Base-by-base conservation (phyloP, 768 basidiomycete species). In the Serendipita indica region DNA sequence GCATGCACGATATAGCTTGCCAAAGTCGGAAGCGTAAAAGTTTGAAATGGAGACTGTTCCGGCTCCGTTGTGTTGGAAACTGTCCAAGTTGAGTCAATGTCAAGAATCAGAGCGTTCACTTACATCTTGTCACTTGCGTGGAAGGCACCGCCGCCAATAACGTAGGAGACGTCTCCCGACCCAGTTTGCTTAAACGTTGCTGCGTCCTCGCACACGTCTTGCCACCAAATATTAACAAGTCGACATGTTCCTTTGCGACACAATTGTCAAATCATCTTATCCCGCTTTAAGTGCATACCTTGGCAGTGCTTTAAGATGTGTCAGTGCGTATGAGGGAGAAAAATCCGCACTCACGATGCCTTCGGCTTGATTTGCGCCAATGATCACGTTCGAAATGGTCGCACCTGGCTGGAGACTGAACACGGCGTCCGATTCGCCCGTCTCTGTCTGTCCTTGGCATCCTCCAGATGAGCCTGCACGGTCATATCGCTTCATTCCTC, bases 341-440 rank as follows among this genome's bases (percentile, higher is more conserved):
- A n/a, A n/a, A n/a, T n/a, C n/a, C n/a, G n/a, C n/a, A n/a, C n/a
- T n/a, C n/a, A 37, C 35, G 10, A 46, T 64, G 41, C 73, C 73
- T 57, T 74, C 73, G 43, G 70, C 66, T 59, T 74, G 73, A 64
- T 73, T 71, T 25, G 70, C 65, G 2, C 73, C 73, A 57, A 74
- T 74, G 22, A 69, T 66, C 32, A 74, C 73, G 22, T 67, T 68
- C 58, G 70, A 73, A 37, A 73, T 64, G 5, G 72, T 73, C 10
- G 71, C 73, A 33, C 73, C 73, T 37, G 72, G 69, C 45, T 72
- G 62, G n/a, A 74, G 67, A 20, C 73, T 57, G 67, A 74, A 74
- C 18, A 74, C 72, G 10, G 43, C 43, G 25, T 33, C 20, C 13
- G 30, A 1, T 35, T 60, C 49, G 27, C 45, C 59, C 12, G 46